Evolutionary conservation across 768 basidiomycete species (phyloP).

Genomic region (Termitomyces eurrhizus): DNA sequence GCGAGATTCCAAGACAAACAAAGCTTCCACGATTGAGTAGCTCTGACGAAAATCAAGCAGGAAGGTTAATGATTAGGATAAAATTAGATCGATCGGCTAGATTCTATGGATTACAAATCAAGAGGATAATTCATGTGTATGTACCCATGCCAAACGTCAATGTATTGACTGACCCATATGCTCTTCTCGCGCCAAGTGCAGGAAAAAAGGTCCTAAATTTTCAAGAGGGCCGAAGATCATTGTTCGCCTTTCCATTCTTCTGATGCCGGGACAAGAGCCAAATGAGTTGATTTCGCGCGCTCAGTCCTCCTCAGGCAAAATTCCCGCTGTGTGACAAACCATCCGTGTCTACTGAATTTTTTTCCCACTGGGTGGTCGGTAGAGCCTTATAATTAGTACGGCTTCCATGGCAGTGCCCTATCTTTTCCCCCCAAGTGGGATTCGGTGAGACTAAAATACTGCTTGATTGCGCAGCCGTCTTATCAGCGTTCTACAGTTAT

Average conservation of each 20-base stretch:
- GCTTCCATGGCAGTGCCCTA: not conserved
- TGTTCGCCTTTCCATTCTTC: not conserved
- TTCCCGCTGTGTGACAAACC: conserved; percentile 1
- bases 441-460: not conserved
- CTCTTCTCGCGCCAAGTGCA: conserved; percentile 1
- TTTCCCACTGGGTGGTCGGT: not conserved
- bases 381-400: not conserved
- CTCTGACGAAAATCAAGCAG: not conserved
- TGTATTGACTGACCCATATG: not conserved
- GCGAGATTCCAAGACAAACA: not conserved
- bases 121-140: not conserved
- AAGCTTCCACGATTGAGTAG: not conserved
- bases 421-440: not conserved
- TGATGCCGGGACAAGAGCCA: not conserved
- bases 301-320: conserved; percentile 4
- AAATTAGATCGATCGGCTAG: not conserved
- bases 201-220: not conserved
- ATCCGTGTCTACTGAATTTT: not conserved
- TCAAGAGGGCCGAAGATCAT: not conserved
- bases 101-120: not conserved
- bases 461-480: not conserved
- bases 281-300: not conserved
- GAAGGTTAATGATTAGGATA: no score
- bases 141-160: not conserved
- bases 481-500: not conserved